phyloP scores from a whole-genome alignment of 1,284 basidiomycete species.

The Marasmius fiardii region DNA sequence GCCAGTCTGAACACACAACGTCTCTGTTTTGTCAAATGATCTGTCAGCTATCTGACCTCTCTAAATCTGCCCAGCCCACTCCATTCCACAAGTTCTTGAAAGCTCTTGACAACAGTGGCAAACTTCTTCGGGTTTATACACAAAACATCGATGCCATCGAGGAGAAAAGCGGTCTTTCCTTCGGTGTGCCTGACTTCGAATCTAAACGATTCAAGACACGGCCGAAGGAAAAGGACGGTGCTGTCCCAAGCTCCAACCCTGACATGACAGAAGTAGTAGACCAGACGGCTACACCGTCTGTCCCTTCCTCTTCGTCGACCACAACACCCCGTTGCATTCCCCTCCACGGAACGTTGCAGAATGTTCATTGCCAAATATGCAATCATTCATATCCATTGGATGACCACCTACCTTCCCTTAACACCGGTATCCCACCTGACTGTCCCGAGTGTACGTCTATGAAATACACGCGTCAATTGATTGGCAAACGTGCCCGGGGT shows the following conservation, averaged over 20 bases:
- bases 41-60: slow-evolving; percentile 73
- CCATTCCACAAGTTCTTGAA: slow-evolving; percentile 80
- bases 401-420: slow-evolving; percentile 54
- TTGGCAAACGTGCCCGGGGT: slow-evolving; percentile 80
- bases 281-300: slow-evolving; percentile 30
- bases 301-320: slow-evolving; percentile 40
- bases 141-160: slow-evolving; percentile 95
- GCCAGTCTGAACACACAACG: slow-evolving; percentile 69
- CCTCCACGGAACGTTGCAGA: slow-evolving; percentile 83
- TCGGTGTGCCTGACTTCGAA: slow-evolving; percentile 68
- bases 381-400: slow-evolving; percentile 66
- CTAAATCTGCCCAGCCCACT: slow-evolving; percentile 75
- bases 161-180: slow-evolving; percentile 77
- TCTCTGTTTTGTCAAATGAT: slow-evolving; percentile 89
- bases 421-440: slow-evolving; percentile 60
- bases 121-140: slow-evolving; percentile 86
- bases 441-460: slow-evolving; percentile 79
- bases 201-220: slow-evolving; percentile 48
- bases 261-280: slow-evolving; percentile 17
- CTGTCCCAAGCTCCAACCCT: slow-evolving; percentile 12
- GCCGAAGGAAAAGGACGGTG: slow-evolving; percentile 32
- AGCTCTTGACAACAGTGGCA: slow-evolving; percentile 71
- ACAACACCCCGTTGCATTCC: slow-evolving; percentile 85
- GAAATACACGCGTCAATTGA: slow-evolving; percentile 66
- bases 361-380: slow-evolving; percentile 82